Evolutionary conservation across 202 grass and related monocot species (phyloP), one percentile per base, ranked within the genome.

Genomic region (Musa balbisiana): DNA sequence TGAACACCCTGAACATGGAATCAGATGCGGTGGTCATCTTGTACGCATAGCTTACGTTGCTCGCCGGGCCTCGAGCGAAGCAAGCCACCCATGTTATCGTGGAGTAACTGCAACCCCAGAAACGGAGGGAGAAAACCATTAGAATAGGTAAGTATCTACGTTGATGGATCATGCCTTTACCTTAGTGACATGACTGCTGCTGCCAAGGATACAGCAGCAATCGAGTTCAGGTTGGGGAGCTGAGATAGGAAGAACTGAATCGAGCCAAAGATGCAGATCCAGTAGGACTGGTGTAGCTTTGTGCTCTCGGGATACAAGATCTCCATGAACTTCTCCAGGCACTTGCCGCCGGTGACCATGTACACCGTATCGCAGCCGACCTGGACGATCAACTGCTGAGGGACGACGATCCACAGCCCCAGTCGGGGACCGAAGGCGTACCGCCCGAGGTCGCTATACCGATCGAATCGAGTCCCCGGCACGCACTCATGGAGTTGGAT

Each of bases 401-500:
- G 78, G 64, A 80, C 68, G 4, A 80, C 78, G 1, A 71, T 80
- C 73, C 73, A 76, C 27, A 17, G 56, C 56, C 73, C 73, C 3
- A 62, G 27, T 27, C 27, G 22, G 17, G 24, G 67, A 4, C 77
- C 77, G 49, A 80, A 80, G 1, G 77, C 77, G 27, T 80, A 23
- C 77, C 16, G 11, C 15, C 78, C 78, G 19, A 80, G 53, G 16
- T 80, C 78, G 23, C 78, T 66, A 23, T 80, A 80, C 55, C 67
- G 78, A 53, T 80, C 55, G 78, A 80, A 80, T 17, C 78, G 66
- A 3, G 1, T 72, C 16, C 78, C 78, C 4, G 78, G 78, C 12
- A 80, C 78, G 26, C 78, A 80, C 68, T 72, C 78, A 19, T 80
- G 78, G 25, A 80, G 78, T 67, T 80, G 64, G 53, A 80, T 80